phyloP scores from a whole-genome alignment of 768 basidiomycete species.

The Termitomyces bulborhizus region DNA sequence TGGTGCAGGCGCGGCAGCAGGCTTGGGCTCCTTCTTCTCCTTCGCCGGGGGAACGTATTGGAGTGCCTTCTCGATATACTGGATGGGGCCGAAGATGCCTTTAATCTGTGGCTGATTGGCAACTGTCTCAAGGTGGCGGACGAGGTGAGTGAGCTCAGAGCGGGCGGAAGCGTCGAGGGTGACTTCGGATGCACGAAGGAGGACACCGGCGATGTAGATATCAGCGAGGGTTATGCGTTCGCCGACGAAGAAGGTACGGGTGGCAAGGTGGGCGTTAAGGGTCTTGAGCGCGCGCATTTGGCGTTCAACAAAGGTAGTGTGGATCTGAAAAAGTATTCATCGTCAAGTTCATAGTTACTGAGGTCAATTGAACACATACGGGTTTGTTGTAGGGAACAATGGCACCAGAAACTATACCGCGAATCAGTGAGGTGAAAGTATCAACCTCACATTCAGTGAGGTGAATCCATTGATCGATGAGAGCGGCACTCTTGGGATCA shows the following conservation, averaged over 20 bases:
- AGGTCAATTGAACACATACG: slow-evolving; percentile 33
- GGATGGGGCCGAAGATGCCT: slow-evolving; percentile 53
- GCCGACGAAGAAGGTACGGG: slow-evolving; percentile 85
- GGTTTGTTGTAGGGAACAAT: slow-evolving; percentile 77
- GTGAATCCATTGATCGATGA: slow-evolving; percentile 82
- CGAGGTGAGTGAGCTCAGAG: slow-evolving; percentile 62
- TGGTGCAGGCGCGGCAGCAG: slow-evolving; percentile 42
- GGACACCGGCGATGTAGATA: slow-evolving; percentile 54
- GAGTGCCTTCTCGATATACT: slow-evolving; percentile 62
- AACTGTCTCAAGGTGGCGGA: slow-evolving; percentile 86
- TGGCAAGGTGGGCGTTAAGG: slow-evolving; percentile 67
- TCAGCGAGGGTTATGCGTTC: slow-evolving; percentile 96
- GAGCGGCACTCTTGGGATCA: slow-evolving; percentile 57
- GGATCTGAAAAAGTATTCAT: slow-evolving; percentile 35
- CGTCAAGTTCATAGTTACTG: neutral
- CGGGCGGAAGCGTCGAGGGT: slow-evolving; percentile 65
- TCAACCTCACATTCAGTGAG: slow-evolving; percentile 66
- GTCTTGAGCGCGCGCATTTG: slow-evolving; percentile 53
- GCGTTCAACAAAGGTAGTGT: slow-evolving; percentile 47
- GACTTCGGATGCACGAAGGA: slow-evolving; percentile 46
- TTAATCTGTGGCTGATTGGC: slow-evolving; percentile 77
- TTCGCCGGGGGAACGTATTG: slow-evolving; percentile 74
- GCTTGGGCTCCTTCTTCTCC: slow-evolving; percentile 65
- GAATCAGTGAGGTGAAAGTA: slow-evolving; percentile 27
- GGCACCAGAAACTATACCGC: slow-evolving; percentile 35